Evolutionary conservation across 2,329 filamentous ascomycete genomes (phyloP), one percentile per base, ranked within the genome.

Genomic region (Xylaria sp.): DNA sequence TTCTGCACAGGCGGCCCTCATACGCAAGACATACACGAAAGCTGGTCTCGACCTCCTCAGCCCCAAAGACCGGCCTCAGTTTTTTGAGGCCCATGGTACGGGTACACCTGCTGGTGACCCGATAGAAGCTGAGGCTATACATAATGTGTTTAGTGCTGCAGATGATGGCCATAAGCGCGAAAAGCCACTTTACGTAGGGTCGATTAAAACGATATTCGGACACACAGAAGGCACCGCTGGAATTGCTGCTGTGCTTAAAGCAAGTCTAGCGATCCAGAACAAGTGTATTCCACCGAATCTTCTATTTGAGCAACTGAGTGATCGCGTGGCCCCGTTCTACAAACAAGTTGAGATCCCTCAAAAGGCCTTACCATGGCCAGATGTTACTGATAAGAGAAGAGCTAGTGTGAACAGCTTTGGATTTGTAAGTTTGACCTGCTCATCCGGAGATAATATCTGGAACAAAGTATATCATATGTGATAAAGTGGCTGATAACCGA

Each of bases 171-270:
- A 23, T 9, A 44, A n/a, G 4, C 4, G 18, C n/a, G 44, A 47
- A 47, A 47, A 10, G n/a, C 40, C 58, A 35, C 57, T 67, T 10
- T 63, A 40, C 27, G 65, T 63, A 2, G 65, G 65, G 3, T 51
- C 40, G 9, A 40, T 64, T 8, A 68, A 68, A 35, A 68, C 65
- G 16, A 25, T 68, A 13, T 6, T 68, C 13, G 65, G 65, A 1
- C 65, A 68, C n/a, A 60, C 65, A 5, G 65, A 68, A 64, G 60
- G 65, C 9, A 51, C 65, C 0, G 60, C 65, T 12, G 65, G 65
- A 2, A 27, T 68, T 9, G 65, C 65, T 3, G 60, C 37, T 4
- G n/a, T 68, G 1, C 29, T 68, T 9, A 68, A 68, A 27, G 54
- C 54, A 10, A 47, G 27, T 29, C 29, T 64, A 23, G 60, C 65